These are phyloP conservation scores for Pulveroboletus sp. DNA, from an alignment of 768 basidiomycete species.

Conservation along the genomic window DNA sequence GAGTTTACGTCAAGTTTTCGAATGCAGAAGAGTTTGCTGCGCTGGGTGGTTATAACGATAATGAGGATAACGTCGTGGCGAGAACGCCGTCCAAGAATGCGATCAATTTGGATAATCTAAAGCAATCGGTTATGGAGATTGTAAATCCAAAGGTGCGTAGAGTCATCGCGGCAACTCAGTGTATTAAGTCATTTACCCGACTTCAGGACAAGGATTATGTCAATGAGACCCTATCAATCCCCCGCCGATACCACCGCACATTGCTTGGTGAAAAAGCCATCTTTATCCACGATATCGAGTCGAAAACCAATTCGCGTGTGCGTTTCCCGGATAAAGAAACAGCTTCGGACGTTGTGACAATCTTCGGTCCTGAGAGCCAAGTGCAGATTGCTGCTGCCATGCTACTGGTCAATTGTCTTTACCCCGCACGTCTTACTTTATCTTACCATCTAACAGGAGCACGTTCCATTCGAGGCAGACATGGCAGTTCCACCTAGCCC, in stretches of 20 bases:
- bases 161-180: not conserved
- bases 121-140: slow-evolving; percentile 95
- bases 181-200: slow-evolving; percentile 1
- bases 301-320: slow-evolving; percentile 91
- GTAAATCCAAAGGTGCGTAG: slow-evolving; percentile 85
- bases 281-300: slow-evolving; percentile 95
- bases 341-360: slow-evolving; percentile 92
- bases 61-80: slow-evolving; percentile 98
- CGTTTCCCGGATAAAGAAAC: slow-evolving; percentile 91
- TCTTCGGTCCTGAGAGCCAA: slow-evolving; percentile 95
- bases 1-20: slow-evolving; percentile 99
- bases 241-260: slow-evolving; percentile 91
- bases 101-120: slow-evolving; percentile 89
- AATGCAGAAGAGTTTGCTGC: slow-evolving; percentile 97
- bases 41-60: slow-evolving; percentile 91
- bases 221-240: slow-evolving; percentile 89
- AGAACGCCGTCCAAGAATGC: slow-evolving; percentile 97
- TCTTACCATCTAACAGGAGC: slow-evolving; percentile 55
- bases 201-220: slow-evolving; percentile 93
- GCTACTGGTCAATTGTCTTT: slow-evolving; percentile 63
- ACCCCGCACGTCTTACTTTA: not conserved
- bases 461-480: slow-evolving; percentile 94
- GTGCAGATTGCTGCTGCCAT: slow-evolving; percentile 95
- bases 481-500: slow-evolving; percentile 82
- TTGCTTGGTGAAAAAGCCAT: slow-evolving; percentile 94